Evolutionary conservation across 1,139 yeast genomes (phyloP).

Genomic region (Sugiyamaella xylanicola): DNA sequence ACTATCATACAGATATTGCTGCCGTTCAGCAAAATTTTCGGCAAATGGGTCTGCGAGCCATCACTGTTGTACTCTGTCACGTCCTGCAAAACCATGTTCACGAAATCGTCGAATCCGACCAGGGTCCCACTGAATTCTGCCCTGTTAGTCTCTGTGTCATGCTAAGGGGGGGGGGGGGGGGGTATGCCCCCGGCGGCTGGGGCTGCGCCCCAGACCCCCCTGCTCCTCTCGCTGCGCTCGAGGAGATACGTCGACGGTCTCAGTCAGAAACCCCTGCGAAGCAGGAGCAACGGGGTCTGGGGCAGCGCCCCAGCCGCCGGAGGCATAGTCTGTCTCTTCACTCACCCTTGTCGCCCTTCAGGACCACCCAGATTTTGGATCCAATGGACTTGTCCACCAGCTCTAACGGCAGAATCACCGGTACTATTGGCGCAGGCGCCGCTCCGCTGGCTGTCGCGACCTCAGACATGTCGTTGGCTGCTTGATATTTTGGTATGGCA

Average conservation of each 20-base stretch:
- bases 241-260: too few species aligned
- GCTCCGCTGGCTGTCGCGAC: conserved; percentile 7
- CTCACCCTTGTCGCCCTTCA: conserved; percentile 59
- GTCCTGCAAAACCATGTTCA: conserved; percentile 84
- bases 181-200: background rate
- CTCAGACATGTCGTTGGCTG: conserved; percentile 1
- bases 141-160: background rate
- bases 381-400: conserved; percentile 88
- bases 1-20: conserved; percentile 78
- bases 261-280: too few species aligned
- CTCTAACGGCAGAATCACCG: conserved; percentile 67
- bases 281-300: too few species aligned
- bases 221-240: too few species aligned
- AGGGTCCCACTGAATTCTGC: conserved; percentile 80
- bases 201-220: background rate
- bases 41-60: conserved; percentile 50
- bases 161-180: background rate
- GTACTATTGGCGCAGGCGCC: conserved; percentile 18
- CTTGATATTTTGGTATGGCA: background rate
- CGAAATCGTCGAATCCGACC: conserved; percentile 93
- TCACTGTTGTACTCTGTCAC: conserved; percentile 63
- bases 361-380: conserved; percentile 71
- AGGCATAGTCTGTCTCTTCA: background rate
- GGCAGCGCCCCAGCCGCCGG: too few species aligned
- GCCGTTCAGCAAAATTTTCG: conserved; percentile 84